These are phyloP conservation scores for Torulaspora pretoriensis DNA, from an alignment of 1,139 yeast species.

Conservation along the genomic window DNA sequence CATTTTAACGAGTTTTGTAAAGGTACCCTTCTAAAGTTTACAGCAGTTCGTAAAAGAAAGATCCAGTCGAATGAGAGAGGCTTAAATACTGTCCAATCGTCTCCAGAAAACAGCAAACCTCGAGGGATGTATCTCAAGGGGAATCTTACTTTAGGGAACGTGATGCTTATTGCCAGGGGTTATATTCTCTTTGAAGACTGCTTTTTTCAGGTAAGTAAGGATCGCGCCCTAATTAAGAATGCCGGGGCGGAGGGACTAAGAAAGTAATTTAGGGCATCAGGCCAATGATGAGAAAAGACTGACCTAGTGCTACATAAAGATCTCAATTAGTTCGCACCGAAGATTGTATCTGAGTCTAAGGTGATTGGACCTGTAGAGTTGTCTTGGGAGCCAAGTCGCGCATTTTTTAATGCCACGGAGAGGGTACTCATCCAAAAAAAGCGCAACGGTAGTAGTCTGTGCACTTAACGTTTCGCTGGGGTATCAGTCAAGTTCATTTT, in stretches of 20 bases:
- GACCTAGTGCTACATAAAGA: too few species aligned
- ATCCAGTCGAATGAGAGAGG: neutral
- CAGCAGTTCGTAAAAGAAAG: neutral
- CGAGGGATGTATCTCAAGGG: neutral
- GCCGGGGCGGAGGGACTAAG: neutral
- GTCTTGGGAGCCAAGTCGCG: too few species aligned
- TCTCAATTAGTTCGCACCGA: too few species aligned
- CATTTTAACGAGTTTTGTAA: slow-evolving; percentile 16
- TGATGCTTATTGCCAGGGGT: neutral
- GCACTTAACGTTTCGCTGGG: too few species aligned
- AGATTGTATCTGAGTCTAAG: too few species aligned
- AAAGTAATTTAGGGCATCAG: too few species aligned
- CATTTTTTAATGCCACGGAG: too few species aligned
- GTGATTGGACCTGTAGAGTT: too few species aligned
- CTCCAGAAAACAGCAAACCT: neutral
- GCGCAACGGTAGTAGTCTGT: too few species aligned
- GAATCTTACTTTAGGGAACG: neutral
- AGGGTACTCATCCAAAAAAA: too few species aligned
- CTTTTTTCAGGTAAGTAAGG: slow-evolving; percentile 1
- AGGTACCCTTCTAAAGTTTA: neutral
- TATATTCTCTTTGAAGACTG: neutral
- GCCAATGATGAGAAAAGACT: too few species aligned
- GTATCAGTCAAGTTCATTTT: too few species aligned
- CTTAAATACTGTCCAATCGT: neutral
- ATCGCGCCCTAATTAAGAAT: neutral